Conservation (phyloP, 495 filamentous ascomycete species). For the Xeromyces bisporus region DNA sequence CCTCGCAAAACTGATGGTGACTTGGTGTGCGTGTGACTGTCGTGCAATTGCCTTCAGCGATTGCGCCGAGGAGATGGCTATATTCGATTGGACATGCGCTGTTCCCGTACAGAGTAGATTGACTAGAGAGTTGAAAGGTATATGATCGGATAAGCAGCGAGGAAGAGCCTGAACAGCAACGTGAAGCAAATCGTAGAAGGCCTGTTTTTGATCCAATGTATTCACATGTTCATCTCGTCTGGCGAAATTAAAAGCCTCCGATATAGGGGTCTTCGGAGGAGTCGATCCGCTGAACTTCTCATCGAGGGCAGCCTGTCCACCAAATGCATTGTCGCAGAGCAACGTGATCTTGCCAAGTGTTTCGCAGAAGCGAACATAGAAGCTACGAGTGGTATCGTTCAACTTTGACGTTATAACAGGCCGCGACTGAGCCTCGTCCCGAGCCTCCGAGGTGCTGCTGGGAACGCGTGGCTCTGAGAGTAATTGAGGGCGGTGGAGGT, state of each 20-base stretch:
- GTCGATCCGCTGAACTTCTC: slow-evolving; percentile 79
- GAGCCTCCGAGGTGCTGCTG: slow-evolving; percentile 20
- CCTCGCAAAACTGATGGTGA: slow-evolving; percentile 87
- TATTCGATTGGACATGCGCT: slow-evolving; percentile 83
- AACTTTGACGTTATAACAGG: slow-evolving; percentile 62
- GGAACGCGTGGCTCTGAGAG: slow-evolving; percentile 20
- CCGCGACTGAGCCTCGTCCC: slow-evolving; percentile 26
- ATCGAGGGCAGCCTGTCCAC: slow-evolving; percentile 84
- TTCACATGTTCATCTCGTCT: slow-evolving; percentile 62
- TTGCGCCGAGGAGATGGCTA: slow-evolving; percentile 79
- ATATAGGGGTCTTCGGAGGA: slow-evolving; percentile 84
- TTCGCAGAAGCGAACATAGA: slow-evolving; percentile 81
- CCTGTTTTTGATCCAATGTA: slow-evolving; percentile 70
- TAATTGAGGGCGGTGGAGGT: slow-evolving; percentile 24
- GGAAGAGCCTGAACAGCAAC: slow-evolving; percentile 91
- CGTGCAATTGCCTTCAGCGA: slow-evolving; percentile 90
- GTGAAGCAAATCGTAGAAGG: slow-evolving; percentile 88
- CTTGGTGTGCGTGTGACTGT: slow-evolving; percentile 84
- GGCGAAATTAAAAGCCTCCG: slow-evolving; percentile 82
- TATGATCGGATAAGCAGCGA: slow-evolving; percentile 75
- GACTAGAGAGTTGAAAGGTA: slow-evolving; percentile 85
- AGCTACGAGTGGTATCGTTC: slow-evolving; percentile 58
- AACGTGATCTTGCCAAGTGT: slow-evolving; percentile 90
- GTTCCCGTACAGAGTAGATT: slow-evolving; percentile 94
- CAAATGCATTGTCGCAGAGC: slow-evolving; percentile 90